These are phyloP conservation scores for Ceratobasidium theobromae DNA, from an alignment of 1,284 basidiomycete species.

Conservation along the genomic window DNA sequence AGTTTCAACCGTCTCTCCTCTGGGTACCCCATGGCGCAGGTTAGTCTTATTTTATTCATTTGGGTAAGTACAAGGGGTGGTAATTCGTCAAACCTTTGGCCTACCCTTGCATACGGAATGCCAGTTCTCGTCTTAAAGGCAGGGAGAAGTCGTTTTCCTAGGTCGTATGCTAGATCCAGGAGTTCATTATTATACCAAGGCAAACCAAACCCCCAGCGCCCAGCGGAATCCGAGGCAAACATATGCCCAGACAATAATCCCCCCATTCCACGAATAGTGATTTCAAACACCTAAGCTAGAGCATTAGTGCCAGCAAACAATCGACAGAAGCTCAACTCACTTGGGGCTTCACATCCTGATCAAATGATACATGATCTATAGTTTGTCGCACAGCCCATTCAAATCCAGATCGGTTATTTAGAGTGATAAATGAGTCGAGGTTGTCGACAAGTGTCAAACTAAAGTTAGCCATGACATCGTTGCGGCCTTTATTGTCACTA, in stretches of 20 bases:
- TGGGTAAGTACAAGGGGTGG: conserved; percentile 11
- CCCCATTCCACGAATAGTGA: conserved; percentile 85
- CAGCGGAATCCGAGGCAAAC: conserved; percentile 60
- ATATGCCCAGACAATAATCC: conserved; percentile 85
- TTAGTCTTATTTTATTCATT: conserved; percentile 57
- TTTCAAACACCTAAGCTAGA: conserved; percentile 65
- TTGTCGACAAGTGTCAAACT: conserved; percentile 80
- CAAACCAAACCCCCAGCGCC: conserved; percentile 58
- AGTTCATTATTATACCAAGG: conserved; percentile 48
- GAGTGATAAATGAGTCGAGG: conserved; percentile 76
- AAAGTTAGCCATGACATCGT: conserved; percentile 87
- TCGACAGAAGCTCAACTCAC: neutral
- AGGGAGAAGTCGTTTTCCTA: conserved; percentile 79
- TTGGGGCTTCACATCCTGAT: conserved; percentile 88
- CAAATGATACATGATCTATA: conserved; percentile 77
- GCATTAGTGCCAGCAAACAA: neutral
- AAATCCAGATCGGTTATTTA: conserved; percentile 72
- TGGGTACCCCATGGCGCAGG: conserved; percentile 66
- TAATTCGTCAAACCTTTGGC: conserved; percentile 22
- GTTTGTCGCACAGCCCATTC: conserved; percentile 72
- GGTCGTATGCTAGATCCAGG: conserved; percentile 76
- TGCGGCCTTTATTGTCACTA: conserved; percentile 60
- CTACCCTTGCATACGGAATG: conserved; percentile 83
- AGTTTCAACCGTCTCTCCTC: conserved; percentile 72
- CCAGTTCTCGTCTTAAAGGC: conserved; percentile 89